Percentiles rank a stretch among this genome's conserved stretches.
Evolutionary conservation across 2,329 filamentous ascomycete species (phyloP).

Genomic region (Trichothecium roseum): DNA sequence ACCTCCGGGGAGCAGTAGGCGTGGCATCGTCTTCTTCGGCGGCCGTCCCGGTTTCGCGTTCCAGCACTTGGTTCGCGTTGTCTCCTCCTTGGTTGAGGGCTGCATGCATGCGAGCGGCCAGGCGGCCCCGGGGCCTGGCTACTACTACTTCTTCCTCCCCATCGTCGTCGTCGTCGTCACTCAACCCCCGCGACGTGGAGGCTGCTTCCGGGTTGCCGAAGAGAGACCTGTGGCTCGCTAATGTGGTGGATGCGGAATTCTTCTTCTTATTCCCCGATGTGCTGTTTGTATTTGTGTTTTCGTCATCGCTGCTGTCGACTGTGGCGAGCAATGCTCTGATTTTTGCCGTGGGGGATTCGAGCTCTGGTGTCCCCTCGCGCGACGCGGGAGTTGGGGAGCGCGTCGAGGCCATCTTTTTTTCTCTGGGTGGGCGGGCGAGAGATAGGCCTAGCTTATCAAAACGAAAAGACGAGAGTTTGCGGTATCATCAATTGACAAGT

Average conservation of each 20-base stretch:
- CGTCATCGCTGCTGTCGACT: conserved; percentile 39
- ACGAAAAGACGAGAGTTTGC: no score
- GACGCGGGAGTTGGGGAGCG: conserved; percentile 33
- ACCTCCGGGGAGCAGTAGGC: conserved; percentile 28
- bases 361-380: conserved; percentile 29
- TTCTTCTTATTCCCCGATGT: conserved; percentile 8
- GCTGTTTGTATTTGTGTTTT: conserved; percentile 11
- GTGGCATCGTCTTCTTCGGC: conserved; percentile 25
- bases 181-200: no score
- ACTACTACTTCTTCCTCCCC: conserved; percentile 29
- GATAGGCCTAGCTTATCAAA: no score
- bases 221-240: conserved; percentile 1
- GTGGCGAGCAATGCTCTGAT: conserved; percentile 41
- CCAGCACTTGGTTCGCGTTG: no score
- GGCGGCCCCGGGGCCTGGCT: conserved; percentile 46
- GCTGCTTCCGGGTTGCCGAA: conserved; percentile 6
- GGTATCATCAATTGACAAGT: no score
- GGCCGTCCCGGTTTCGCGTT: conserved; percentile 17
- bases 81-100: conserved; percentile 1
- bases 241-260: conserved; percentile 2
- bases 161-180: conserved; percentile 29
- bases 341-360: conserved; percentile 42
- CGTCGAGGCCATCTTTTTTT: conserved; percentile 39
- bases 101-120: conserved; percentile 54
- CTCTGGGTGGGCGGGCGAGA: no score